Evolutionary conservation across 768 basidiomycete genomes (phyloP).

Genomic region (Rhodotorula taiwanensis): DNA sequence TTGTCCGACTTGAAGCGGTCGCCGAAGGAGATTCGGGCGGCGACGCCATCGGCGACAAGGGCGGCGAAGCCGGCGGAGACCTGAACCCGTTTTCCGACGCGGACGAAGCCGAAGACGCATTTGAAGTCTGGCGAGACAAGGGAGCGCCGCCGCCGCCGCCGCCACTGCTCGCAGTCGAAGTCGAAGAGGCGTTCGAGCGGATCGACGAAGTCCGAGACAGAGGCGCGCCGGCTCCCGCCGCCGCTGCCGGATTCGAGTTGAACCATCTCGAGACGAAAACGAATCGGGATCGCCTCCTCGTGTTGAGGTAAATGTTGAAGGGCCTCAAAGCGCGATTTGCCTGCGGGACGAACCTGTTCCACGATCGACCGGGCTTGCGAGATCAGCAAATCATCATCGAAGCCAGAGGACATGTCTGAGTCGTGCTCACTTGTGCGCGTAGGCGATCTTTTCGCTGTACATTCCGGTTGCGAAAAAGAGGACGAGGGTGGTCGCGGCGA

Average conservation of each 20-base stretch:
- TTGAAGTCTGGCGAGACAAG: too few species aligned
- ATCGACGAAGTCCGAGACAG: slow-evolving; percentile 20
- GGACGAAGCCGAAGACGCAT: background rate
- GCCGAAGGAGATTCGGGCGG: slow-evolving; percentile 57
- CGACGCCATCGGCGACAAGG: slow-evolving; percentile 45
- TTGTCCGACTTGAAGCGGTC: too few species aligned
- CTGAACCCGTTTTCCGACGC: slow-evolving; percentile 4
- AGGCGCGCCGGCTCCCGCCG: too few species aligned
- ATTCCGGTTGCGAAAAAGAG: slow-evolving; percentile 95
- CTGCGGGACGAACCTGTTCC: slow-evolving; percentile 87
- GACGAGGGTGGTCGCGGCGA: slow-evolving; percentile 79
- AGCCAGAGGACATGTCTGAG: too few species aligned
- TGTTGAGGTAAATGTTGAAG: slow-evolving; percentile 96
- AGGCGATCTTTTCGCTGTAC: slow-evolving; percentile 92
- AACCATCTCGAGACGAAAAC: slow-evolving; percentile 42
- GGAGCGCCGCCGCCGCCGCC: too few species aligned
- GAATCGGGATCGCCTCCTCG: slow-evolving; percentile 64
- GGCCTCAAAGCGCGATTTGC: slow-evolving; percentile 84
- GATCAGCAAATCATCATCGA: too few species aligned
- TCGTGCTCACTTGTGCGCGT: slow-evolving; percentile 94
- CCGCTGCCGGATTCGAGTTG: slow-evolving; percentile 6
- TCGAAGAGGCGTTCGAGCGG: background rate
- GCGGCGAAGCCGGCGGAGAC: slow-evolving; percentile 37
- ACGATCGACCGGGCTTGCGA: too few species aligned
- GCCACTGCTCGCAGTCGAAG: too few species aligned